Conservation (phyloP, 345 rosid species). For the Eucalyptus marginata region DNA sequence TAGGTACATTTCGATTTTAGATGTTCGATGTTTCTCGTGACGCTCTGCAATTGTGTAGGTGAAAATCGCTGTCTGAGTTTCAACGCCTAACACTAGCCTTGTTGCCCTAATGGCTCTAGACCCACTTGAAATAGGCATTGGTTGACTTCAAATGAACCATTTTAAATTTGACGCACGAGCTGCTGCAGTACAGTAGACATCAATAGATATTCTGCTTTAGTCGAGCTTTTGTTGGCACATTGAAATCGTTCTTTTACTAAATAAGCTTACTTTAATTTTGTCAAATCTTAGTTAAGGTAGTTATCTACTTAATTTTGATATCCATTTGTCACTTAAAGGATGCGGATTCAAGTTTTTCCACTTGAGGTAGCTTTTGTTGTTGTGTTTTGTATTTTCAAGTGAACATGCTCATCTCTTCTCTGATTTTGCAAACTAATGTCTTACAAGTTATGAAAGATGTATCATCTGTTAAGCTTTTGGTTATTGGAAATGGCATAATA, state of each 20-base stretch:
- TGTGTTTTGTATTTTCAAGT: background rate
- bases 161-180: background rate
- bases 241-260: background rate
- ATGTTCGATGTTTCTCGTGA: background rate
- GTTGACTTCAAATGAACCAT: background rate
- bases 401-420: background rate
- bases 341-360: background rate
- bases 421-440: background rate
- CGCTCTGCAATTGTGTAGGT: background rate
- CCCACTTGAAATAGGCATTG: background rate
- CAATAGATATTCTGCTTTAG: background rate
- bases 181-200: accelerated
- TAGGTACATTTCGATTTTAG: background rate
- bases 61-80: background rate
- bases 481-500: background rate
- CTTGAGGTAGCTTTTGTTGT: background rate
- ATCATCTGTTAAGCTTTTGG: background rate
- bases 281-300: background rate
- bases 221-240: background rate
- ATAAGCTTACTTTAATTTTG: background rate
- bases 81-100: background rate
- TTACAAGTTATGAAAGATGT: background rate
- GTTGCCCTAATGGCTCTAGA: background rate
- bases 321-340: background rate
- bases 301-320: background rate